These are phyloP conservation scores for Pisolithus orientalis DNA, from an alignment of 768 basidiomycete genomes.

Conservation along the genomic window DNA sequence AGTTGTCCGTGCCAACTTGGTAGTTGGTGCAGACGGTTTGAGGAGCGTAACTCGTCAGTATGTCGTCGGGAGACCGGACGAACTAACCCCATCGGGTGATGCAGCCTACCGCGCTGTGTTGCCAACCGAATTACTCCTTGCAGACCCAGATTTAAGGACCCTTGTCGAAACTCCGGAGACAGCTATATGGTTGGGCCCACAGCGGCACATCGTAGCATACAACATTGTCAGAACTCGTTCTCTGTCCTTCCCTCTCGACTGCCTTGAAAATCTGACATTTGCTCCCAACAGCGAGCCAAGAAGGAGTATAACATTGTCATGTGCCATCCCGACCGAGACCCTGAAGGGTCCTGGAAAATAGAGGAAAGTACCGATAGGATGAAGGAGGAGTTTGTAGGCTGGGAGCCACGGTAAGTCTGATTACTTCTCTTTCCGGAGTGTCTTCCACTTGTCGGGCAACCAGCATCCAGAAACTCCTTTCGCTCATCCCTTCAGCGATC, in stretches of 20 bases:
- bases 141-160: slow-evolving; percentile 44
- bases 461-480: slow-evolving; percentile 42
- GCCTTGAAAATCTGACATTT: too few relatives aligned
- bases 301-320: slow-evolving; percentile 42
- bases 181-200: slow-evolving; percentile 56
- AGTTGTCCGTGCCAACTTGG: slow-evolving; percentile 35
- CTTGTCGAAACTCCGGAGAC: slow-evolving; percentile 48
- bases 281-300: slow-evolving; percentile 23
- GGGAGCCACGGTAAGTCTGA: slow-evolving; percentile 40
- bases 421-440: too few relatives aligned
- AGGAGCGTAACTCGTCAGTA: slow-evolving; percentile 43
- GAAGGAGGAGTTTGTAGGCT: slow-evolving; percentile 40
- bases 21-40: slow-evolving; percentile 48
- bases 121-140: slow-evolving; percentile 36
- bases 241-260: too few relatives aligned
- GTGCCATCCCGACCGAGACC: slow-evolving; percentile 32
- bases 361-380: slow-evolving; percentile 41
- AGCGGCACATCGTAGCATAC: slow-evolving; percentile 40
- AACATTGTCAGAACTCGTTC: slow-evolving; percentile 30
- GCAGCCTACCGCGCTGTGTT: slow-evolving; percentile 56
- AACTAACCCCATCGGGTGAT: slow-evolving; percentile 52
- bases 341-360: slow-evolving; percentile 40
- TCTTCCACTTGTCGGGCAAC: too few relatives aligned
- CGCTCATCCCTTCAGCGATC: slow-evolving; percentile 37
- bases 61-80: slow-evolving; percentile 40